These are phyloP conservation scores for Aspergillus fumigatiaffinis DNA, from an alignment of 2,329 filamentous ascomycete species.

Conservation along the genomic window DNA sequence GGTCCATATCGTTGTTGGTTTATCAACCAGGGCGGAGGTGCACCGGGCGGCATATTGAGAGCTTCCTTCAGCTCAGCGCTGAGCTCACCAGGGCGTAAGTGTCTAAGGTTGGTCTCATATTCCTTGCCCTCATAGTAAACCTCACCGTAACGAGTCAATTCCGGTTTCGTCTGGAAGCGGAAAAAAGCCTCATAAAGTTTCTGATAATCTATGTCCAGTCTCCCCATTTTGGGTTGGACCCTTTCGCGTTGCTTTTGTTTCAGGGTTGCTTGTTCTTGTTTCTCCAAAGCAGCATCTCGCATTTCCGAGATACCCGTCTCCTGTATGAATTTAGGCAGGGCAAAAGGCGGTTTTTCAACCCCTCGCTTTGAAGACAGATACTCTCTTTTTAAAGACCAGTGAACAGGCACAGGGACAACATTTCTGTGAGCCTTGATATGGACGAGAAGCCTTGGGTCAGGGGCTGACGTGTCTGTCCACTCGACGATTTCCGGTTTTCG, in stretches of 20 bases:
- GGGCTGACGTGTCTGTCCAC: slow-evolving; percentile 92
- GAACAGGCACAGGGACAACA: slow-evolving; percentile 85
- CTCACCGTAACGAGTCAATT: slow-evolving; percentile 89
- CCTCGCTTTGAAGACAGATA: slow-evolving; percentile 96
- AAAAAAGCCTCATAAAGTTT: slow-evolving; percentile 99
- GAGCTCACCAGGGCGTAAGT: slow-evolving; percentile 84
- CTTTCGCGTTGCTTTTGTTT: slow-evolving; percentile 96
- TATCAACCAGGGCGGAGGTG: slow-evolving; percentile 94
- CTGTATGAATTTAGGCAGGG: slow-evolving; percentile 91
- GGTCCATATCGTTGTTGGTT: slow-evolving; percentile 93
- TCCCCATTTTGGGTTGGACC: slow-evolving; percentile 93
- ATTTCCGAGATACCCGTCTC: slow-evolving; percentile 98
- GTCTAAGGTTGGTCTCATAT: slow-evolving; percentile 88
- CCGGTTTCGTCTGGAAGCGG: slow-evolving; percentile 92
- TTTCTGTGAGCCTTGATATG: slow-evolving; percentile 95
- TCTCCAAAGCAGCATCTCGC: slow-evolving; percentile 93
- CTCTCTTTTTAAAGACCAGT: slow-evolving; percentile 95
- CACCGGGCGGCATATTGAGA: slow-evolving; percentile 86
- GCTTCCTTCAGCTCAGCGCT: slow-evolving; percentile 88
- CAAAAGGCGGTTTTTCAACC: slow-evolving; percentile 91
- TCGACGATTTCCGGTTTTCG: slow-evolving; percentile 91
- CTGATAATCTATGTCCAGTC: slow-evolving; percentile 96
- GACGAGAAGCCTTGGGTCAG: slow-evolving; percentile 82
- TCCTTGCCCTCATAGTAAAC: slow-evolving; percentile 99
- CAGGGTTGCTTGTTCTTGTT: slow-evolving; percentile 84